Percentiles rank a stretch among this genome's conserved stretches.
Conservation (phyloP, 305 asterid genomes). For the Fraxinus baroniana region DNA sequence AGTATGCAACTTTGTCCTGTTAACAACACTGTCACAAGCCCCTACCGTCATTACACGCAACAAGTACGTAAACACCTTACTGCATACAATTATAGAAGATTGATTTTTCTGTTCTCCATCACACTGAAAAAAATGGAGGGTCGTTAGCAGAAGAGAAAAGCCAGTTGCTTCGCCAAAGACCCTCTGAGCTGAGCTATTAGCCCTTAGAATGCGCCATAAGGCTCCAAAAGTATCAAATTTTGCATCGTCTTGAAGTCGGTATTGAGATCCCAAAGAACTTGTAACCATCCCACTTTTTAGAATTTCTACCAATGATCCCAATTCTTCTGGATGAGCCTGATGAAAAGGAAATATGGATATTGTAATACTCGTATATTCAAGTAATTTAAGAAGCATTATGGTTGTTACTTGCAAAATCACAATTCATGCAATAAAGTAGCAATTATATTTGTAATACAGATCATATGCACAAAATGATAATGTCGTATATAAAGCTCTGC, state of each 20-base stretch:
- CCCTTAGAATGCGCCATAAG: slow-evolving; percentile 88
- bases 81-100: slow-evolving; percentile 36
- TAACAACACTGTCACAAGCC: slow-evolving; percentile 75
- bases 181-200: slow-evolving; percentile 83
- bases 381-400: slow-evolving; percentile 12
- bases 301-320: slow-evolving; percentile 83
- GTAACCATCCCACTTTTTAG: slow-evolving; percentile 97
- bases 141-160: slow-evolving; percentile 85
- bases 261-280: slow-evolving; percentile 79
- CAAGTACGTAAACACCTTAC: slow-evolving; percentile 78
- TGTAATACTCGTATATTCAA: slow-evolving; percentile 9
- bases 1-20: slow-evolving; percentile 73
- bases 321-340: slow-evolving; percentile 91
- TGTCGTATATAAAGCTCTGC: background rate
- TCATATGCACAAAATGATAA: slow-evolving; percentile 6
- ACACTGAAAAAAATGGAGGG: slow-evolving; percentile 81
- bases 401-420: slow-evolving; percentile 20
- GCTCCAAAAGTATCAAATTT: slow-evolving; percentile 92
- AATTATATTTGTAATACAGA: background rate
- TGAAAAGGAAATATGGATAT: slow-evolving; percentile 23
- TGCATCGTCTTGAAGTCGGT: slow-evolving; percentile 76
- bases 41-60: slow-evolving; percentile 88
- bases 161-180: slow-evolving; percentile 99
- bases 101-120: slow-evolving; percentile 53
- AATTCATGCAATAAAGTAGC: background rate